A percentile compares a stretch with the other conserved stretches of the same genome.
These are phyloP conservation scores for Leccinum barrowsii DNA, from an alignment of 768 basidiomycete genomes.

Conservation along the genomic window DNA sequence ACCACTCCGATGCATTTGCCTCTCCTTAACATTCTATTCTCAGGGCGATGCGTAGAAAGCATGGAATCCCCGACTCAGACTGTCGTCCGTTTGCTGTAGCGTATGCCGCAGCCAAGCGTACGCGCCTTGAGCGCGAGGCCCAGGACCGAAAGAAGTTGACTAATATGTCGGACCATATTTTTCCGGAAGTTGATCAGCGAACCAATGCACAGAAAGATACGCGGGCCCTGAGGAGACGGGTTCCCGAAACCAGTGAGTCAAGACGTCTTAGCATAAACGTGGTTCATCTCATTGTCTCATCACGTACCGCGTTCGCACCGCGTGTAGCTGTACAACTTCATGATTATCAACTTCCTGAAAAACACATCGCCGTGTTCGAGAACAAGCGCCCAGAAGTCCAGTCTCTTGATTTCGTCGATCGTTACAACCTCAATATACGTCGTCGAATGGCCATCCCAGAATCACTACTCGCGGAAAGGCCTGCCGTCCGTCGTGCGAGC, in stretches of 20 bases:
- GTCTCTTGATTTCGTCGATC: conserved; percentile 33
- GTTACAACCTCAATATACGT: conserved; percentile 34
- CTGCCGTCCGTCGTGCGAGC: conserved; percentile 28
- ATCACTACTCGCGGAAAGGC: conserved; percentile 14
- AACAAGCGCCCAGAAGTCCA: conserved; percentile 16
- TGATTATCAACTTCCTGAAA: conserved; percentile 20
- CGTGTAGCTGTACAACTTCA: conserved; percentile 23
- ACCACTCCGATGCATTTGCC: neutral
- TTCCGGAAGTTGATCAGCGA: conserved; percentile 25
- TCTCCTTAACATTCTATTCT: conserved; percentile 14
- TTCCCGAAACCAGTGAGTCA: conserved; percentile 45
- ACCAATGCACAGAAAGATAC: conserved; percentile 34
- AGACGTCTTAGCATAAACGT: conserved; percentile 16
- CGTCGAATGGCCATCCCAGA: conserved; percentile 8
- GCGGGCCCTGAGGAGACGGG: conserved; percentile 39
- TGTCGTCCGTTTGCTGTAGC: conserved; percentile 83
- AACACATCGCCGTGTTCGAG: conserved; percentile 10
- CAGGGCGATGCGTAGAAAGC: conserved; percentile 69
- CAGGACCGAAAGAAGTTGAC: conserved; percentile 34
- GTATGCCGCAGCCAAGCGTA: conserved; percentile 65
- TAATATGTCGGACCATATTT: conserved; percentile 24
- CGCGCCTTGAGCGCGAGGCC: conserved; percentile 51
- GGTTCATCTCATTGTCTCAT: conserved; percentile 28
- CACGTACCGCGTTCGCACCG: conserved; percentile 10
- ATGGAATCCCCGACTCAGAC: conserved; percentile 84